Evolutionary conservation across 225 moss, liverwort and hornwort genomes (phyloP).

Genomic region (Takakia lepidozioides): DNA sequence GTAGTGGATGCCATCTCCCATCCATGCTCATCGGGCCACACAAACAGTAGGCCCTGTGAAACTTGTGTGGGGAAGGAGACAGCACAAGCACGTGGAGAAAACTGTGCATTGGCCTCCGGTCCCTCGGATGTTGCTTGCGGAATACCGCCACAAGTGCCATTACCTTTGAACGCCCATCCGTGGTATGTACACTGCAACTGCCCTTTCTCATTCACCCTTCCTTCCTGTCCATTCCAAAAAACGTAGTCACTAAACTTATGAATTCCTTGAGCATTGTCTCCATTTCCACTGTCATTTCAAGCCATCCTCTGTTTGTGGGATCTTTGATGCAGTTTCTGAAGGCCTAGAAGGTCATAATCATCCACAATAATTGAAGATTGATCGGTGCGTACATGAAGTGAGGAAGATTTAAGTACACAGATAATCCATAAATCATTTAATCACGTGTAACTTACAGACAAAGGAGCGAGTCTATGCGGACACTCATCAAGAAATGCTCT

Average conservation of each 20-base stretch:
- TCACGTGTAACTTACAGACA: slow-evolving; percentile 68
- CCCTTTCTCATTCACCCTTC: slow-evolving; percentile 75
- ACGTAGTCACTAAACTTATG: too few relatives aligned
- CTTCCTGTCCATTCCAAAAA: slow-evolving; percentile 39
- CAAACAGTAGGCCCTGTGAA: slow-evolving; percentile 90
- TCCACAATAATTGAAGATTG: too few relatives aligned
- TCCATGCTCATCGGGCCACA: slow-evolving; percentile 96
- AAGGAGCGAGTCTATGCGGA: slow-evolving; percentile 87
- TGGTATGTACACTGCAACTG: slow-evolving; percentile 98
- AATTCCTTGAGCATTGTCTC: too few relatives aligned
- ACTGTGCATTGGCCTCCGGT: slow-evolving; percentile 64
- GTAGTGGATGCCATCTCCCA: slow-evolving; percentile 58
- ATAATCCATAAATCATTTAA: too few relatives aligned
- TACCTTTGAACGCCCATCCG: slow-evolving; percentile 91
- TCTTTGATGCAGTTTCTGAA: too few relatives aligned
- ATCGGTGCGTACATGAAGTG: too few relatives aligned
- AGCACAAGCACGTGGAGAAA: slow-evolving; percentile 79
- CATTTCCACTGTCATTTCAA: too few relatives aligned
- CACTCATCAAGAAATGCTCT: slow-evolving; percentile 82
- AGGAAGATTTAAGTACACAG: too few relatives aligned
- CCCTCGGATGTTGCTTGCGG: slow-evolving; percentile 77
- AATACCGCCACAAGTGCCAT: slow-evolving; percentile 82
- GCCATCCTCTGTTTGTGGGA: too few relatives aligned
- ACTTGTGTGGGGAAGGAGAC: slow-evolving; percentile 59
- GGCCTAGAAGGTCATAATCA: too few relatives aligned